Percentiles rank a stretch among this genome's conserved stretches.
Evolutionary conservation across 148 eudicot species (phyloP).

Genomic region (Chenopodium quinoa): DNA sequence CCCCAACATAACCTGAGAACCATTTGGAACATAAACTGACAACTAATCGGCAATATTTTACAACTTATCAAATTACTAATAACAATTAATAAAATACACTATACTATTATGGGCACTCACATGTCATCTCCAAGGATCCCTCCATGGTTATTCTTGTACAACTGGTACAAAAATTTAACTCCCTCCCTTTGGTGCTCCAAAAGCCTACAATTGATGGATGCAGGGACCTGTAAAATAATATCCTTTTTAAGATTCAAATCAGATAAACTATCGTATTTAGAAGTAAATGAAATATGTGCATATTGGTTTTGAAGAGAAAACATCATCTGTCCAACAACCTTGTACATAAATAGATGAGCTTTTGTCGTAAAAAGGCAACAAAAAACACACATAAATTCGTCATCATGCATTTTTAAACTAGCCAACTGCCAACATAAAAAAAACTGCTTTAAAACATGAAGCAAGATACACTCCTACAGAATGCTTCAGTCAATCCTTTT

Average conservation of each 20-base stretch:
- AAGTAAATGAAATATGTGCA: background rate
- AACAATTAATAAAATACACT: background rate
- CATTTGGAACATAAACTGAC: background rate
- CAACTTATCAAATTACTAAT: background rate
- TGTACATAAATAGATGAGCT: background rate
- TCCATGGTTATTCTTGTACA: conserved; percentile 87
- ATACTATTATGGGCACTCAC: conserved; percentile 42
- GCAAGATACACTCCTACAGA: background rate
- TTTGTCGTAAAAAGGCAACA: background rate
- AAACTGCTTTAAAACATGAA: background rate
- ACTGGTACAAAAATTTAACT: conserved; percentile 67
- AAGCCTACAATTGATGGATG: conserved; percentile 91
- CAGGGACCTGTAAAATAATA: conserved; percentile 65
- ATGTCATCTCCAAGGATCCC: conserved; percentile 98
- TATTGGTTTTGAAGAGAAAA: background rate
- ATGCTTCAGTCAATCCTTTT: background rate
- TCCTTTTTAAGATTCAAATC: background rate
- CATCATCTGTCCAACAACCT: background rate
- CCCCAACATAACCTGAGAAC: too few species aligned
- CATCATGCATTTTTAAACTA: background rate
- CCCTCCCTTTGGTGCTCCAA: conserved; percentile 86
- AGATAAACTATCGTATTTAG: background rate
- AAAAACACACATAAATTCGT: background rate
- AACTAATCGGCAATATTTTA: background rate
- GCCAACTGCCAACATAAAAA: background rate